Evolutionary conservation across 331 rosid species (phyloP), one percentile per base, ranked within the genome.

Genomic region (Quercus lobata): DNA sequence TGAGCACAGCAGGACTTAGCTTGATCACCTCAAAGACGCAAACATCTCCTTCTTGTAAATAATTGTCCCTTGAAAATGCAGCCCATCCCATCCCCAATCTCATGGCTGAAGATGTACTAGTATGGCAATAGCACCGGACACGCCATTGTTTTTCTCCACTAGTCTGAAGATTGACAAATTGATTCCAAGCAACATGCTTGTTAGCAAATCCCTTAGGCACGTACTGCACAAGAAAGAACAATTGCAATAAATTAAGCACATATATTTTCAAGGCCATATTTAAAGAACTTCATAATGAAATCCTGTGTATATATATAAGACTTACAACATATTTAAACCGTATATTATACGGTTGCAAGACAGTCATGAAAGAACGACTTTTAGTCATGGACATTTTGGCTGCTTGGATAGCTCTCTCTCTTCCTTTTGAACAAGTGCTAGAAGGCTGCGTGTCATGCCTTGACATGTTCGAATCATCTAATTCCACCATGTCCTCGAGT

Each of bases 11-110:
- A 9, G 6, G 68, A 5, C 49, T 37, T 1, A 19, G 3, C 14
- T 58, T 34, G 7, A 66, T 49, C 53, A 80, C 19, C 69, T 84
- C 71, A 27, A 80, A 80, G 25, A 80, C 80, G 21, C 84, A 84
- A 1, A 52, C 69, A 52, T 80, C 87, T 0, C 77, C 84, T 2
- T 6, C 74, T 56, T 32, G 0, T 34, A 84, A 58, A 37, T 68
- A 5, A 46, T 84, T 77, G 11, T 68, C 69, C 0, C 7, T 1
- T 2, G 25, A 14, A 66, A 80, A 84, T 8, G 1, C 9, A 14
- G 2, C 5, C 76, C 76, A 80, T 32, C 87, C 84, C 11, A 0
- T 1, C 22, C 34, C 15, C 2, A 74, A 4, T 46, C 1, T 21
- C 18, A 8, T 34, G 12, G 34, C 6, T 2, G 0, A 5, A 8